These are phyloP conservation scores for Bipolaris zeicola DNA, from an alignment of 2,329 filamentous ascomycete genomes.

Conservation along the genomic window DNA sequence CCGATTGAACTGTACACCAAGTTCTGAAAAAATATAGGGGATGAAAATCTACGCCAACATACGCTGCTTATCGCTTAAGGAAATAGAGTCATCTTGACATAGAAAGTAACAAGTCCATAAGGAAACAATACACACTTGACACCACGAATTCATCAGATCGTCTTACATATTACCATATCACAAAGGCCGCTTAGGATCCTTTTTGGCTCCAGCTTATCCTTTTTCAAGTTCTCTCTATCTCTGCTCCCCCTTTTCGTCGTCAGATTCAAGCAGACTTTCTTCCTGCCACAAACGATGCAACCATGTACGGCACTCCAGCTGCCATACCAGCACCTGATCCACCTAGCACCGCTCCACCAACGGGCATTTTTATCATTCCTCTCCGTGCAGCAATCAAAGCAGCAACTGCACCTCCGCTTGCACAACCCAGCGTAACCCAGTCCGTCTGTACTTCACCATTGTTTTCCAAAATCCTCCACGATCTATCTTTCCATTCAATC, in stretches of 20 bases:
- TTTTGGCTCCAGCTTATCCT: background rate
- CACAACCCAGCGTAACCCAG: conserved; percentile 59
- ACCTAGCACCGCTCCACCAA: conserved; percentile 52
- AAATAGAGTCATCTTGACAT: background rate
- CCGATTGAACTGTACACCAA: background rate
- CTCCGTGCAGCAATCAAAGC: conserved; percentile 38
- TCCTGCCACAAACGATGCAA: conserved; percentile 25
- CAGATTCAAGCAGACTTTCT: conserved; percentile 15
- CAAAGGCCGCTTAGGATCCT: background rate
- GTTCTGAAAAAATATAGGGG: too few relatives aligned
- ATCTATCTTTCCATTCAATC: conserved; percentile 69
- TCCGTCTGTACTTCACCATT: conserved; percentile 60
- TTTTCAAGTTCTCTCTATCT: background rate
- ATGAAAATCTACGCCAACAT: background rate
- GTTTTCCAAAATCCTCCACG: conserved; percentile 66
- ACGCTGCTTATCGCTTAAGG: background rate
- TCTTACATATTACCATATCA: background rate
- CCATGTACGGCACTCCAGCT: conserved; percentile 55
- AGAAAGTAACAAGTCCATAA: background rate
- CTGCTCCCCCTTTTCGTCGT: too few relatives aligned
- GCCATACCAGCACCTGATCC: conserved; percentile 57
- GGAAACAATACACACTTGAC: background rate
- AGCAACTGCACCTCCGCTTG: conserved; percentile 45
- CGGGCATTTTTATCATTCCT: conserved; percentile 30
- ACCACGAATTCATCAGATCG: background rate